Conservation (phyloP, 176 grass and related monocot genomes). For the Carex parvula region DNA sequence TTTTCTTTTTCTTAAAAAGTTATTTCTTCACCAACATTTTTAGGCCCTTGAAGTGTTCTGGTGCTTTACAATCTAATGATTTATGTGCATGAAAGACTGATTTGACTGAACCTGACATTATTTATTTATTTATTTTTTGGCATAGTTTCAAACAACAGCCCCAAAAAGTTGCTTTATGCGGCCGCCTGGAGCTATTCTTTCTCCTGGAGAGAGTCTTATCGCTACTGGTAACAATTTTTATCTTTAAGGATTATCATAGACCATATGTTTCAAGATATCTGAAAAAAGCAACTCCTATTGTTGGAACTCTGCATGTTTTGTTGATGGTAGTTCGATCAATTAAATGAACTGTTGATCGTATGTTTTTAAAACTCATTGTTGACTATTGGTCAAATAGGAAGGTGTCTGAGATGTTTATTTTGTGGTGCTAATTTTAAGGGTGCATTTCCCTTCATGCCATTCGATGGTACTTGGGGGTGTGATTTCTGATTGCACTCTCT, state of each 20-base stretch:
- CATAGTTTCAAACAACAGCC: slow-evolving; percentile 98
- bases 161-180: slow-evolving; percentile 99
- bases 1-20: neutral
- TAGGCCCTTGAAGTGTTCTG: neutral
- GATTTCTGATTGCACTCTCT: neutral
- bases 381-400: neutral
- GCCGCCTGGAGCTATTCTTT: slow-evolving; percentile 90
- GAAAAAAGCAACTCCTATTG: neutral
- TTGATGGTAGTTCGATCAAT: neutral
- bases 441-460: neutral
- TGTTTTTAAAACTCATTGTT: neutral
- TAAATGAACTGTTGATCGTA: neutral
- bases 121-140: slow-evolving; percentile 7
- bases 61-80: neutral
- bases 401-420: neutral
- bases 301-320: slow-evolving; percentile 24
- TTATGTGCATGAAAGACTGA: neutral
- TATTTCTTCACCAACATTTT: neutral
- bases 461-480: neutral
- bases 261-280: neutral
- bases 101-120: neutral
- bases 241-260: neutral
- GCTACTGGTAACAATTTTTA: slow-evolving; percentile 60
- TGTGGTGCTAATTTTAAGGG: neutral
- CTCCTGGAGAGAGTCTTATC: slow-evolving; percentile 89